These are phyloP conservation scores for Globisporangium polare DNA, from an alignment of 352 stramenopile species.

Conservation along the genomic window DNA sequence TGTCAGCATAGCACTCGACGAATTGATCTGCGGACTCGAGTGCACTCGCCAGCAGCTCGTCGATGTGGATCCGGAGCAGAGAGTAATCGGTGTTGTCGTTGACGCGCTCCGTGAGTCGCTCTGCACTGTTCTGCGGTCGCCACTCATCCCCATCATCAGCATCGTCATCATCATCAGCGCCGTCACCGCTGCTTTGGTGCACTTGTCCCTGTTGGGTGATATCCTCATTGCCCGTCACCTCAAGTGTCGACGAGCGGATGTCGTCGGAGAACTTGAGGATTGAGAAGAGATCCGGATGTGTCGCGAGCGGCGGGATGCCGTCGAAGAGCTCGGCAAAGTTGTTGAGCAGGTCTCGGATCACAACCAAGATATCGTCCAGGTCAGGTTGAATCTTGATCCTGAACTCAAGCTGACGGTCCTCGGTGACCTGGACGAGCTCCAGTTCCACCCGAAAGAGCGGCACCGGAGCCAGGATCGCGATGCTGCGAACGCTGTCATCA, in stretches of 20 bases:
- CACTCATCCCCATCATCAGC: too few species aligned
- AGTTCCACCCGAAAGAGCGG: slow-evolving; percentile 20
- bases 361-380: slow-evolving; percentile 21
- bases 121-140: background rate
- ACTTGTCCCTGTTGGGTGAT: background rate
- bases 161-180: slow-evolving; percentile 15
- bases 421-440: slow-evolving; percentile 2
- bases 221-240: background rate
- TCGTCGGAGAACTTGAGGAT: slow-evolving; percentile 49
- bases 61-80: slow-evolving; percentile 31
- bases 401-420: slow-evolving; percentile 1
- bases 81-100: slow-evolving; percentile 29
- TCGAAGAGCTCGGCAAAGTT: slow-evolving; percentile 40
- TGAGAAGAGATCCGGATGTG: slow-evolving; percentile 33
- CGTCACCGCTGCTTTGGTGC: background rate
- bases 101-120: slow-evolving; percentile 32
- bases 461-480: slow-evolving; percentile 4
- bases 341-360: slow-evolving; percentile 27
- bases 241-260: slow-evolving; percentile 29
- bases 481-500: background rate
- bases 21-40: slow-evolving; percentile 24
- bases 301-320: slow-evolving; percentile 29
- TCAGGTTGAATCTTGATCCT: slow-evolving; percentile 35
- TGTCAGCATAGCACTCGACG: slow-evolving; percentile 25
- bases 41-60: slow-evolving; percentile 31